Evolutionary conservation across 169 alveolate species (phyloP), one percentile per base, ranked within the genome.

Genomic region (Plasmodium billcollinsi): DNA sequence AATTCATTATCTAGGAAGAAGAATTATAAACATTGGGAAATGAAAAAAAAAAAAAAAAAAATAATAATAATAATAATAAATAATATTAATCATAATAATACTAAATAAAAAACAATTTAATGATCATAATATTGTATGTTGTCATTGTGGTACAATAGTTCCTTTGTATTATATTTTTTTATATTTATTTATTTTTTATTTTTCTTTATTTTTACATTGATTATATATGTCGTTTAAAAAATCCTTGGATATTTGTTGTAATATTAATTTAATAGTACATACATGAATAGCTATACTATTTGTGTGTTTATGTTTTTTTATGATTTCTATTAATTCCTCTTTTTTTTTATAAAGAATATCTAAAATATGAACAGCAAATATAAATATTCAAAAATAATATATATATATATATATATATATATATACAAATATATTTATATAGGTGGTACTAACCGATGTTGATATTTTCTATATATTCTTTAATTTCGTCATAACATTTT

Each of bases 231-330:
- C 89, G 0, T 65, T 52, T 14, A 76, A 50, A 24, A 63, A 76
- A 24, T 76, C 89, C 67, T 76, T 76, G n/a, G 89, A 69, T 66
- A 76, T 76, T 43, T 76, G 89, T 18, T 76, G 76, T 1, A 76
- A 69, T 26, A 76, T 65, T 45, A 76, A 65, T 56, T 76, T 76
- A 67, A 76, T 76, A 49, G 67, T 65, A 58, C 89, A 76, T 11
- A 76, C 66, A 69, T 76, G 89, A 8, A 76, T 75, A 12, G 89
- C 45, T 8, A 76, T 56, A 43, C 89, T 76, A 70, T 76, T 76
- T 39, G 63, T 54, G 75, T 76, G 89, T 45, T 59, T 58, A 21
- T 76, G 89, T 39, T 76, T 76, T 56, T 76, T 76, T 21, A 76
- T 56, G 56, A 58, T 66, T 76, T 76, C 89, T 24, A 76, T 43